These are phyloP conservation scores for Hapsidospora chrysogenum DNA, from an alignment of 495 filamentous ascomycete species.

Conservation along the genomic window DNA sequence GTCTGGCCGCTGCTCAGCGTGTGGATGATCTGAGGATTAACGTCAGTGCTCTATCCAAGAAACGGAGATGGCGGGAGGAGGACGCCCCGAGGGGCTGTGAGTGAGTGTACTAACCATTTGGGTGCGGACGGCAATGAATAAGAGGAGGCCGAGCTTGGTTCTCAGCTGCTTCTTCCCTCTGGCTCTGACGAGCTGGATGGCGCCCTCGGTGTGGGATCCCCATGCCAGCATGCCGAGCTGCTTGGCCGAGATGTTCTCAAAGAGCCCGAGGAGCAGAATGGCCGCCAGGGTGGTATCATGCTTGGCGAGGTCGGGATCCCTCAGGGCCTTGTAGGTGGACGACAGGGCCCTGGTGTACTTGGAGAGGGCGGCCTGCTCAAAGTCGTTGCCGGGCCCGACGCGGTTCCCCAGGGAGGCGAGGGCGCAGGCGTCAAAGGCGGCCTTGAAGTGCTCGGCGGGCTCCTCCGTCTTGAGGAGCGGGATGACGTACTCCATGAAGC, in stretches of 20 bases:
- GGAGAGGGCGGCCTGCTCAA: slow-evolving; percentile 4
- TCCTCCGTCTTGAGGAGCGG: slow-evolving; percentile 31
- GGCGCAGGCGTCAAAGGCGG: slow-evolving; percentile 45
- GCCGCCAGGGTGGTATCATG: slow-evolving; percentile 42
- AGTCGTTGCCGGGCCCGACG: slow-evolving; percentile 10
- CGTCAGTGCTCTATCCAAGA: too few relatives aligned
- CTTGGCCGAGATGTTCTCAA: slow-evolving; percentile 36
- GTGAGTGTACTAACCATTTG: slow-evolving; percentile 25
- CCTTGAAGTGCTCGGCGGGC: slow-evolving; percentile 29
- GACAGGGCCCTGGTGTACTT: slow-evolving; percentile 2
- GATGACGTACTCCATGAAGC: slow-evolving; percentile 40
- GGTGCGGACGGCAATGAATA: slow-evolving; percentile 34
- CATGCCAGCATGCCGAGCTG: slow-evolving; percentile 28
- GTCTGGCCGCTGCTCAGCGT: slow-evolving; percentile 25
- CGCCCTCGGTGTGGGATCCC: slow-evolving; percentile 37
- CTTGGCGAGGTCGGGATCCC: slow-evolving; percentile 5
- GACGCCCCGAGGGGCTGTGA: too few relatives aligned
- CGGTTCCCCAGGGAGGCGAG: slow-evolving; percentile 34
- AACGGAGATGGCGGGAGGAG: too few relatives aligned
- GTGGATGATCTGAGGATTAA: slow-evolving; percentile 22
- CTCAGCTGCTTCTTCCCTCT: slow-evolving; percentile 32
- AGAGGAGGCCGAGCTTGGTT: slow-evolving; percentile 24
- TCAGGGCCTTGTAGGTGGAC: slow-evolving; percentile 2
- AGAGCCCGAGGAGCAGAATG: slow-evolving; percentile 45
- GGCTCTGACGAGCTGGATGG: slow-evolving; percentile 33